These are phyloP conservation scores for Phoma herbarum DNA, from an alignment of 2,329 filamentous ascomycete genomes.

Conservation along the genomic window DNA sequence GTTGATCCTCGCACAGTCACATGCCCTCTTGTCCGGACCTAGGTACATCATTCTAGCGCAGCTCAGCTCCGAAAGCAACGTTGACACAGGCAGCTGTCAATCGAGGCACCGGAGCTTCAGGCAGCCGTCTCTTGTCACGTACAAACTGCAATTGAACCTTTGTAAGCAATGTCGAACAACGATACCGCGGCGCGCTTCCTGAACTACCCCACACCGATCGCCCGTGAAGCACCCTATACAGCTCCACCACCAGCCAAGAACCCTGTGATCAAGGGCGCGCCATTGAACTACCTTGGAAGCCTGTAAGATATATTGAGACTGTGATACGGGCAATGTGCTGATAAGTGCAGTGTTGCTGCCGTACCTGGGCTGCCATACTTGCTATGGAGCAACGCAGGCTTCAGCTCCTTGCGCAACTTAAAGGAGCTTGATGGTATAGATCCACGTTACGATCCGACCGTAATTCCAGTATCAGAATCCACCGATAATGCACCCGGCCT, in stretches of 20 bases:
- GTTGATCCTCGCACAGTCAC: constrained; percentile 7
- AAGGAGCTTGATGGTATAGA: constrained; percentile 63
- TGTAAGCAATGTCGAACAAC: constrained; percentile 33
- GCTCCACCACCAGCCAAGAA: constrained; percentile 61
- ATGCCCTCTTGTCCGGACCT: constrained; percentile 7
- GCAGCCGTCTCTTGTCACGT: neutral
- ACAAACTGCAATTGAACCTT: neutral
- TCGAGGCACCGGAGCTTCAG: neutral
- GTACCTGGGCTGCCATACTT: constrained; percentile 68
- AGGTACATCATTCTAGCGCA: neutral
- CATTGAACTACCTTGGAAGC: constrained; percentile 68
- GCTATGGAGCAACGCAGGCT: constrained; percentile 77
- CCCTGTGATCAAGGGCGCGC: constrained; percentile 72
- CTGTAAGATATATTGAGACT: constrained; percentile 59
- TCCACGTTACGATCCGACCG: constrained; percentile 65
- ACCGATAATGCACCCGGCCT: constrained; percentile 27
- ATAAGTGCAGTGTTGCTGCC: constrained; percentile 63
- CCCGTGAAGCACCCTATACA: constrained; percentile 46
- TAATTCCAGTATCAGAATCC: constrained; percentile 56
- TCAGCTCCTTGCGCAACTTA: constrained; percentile 65
- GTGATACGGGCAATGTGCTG: constrained; percentile 14
- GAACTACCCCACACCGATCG: constrained; percentile 48
- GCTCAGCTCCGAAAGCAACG: neutral
- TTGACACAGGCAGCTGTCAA: neutral
- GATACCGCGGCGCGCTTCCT: constrained; percentile 35